Conservation (phyloP, 129 eudicot species). For the Chrysanthemum lavandulifolium region DNA sequence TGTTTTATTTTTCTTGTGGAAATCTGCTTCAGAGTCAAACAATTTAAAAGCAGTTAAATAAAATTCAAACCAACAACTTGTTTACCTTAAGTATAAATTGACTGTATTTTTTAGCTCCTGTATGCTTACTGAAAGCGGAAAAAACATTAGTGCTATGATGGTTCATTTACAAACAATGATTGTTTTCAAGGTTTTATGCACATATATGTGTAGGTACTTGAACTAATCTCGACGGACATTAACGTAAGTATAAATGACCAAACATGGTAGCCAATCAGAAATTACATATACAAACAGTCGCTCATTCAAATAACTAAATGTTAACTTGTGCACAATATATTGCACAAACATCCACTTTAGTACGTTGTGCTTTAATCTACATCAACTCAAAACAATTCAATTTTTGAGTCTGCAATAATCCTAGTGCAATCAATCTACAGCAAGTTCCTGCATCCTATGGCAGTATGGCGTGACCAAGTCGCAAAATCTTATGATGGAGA, state of each 20-base stretch:
- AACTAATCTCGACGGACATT: too few species aligned
- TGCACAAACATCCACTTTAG: neutral
- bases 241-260: too few species aligned
- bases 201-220: too few species aligned
- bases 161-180: too few species aligned
- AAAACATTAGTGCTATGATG: too few species aligned
- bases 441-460: conserved; percentile 22
- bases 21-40: neutral
- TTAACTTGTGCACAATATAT: conserved; percentile 8
- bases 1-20: neutral
- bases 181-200: too few species aligned
- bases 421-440: conserved; percentile 2
- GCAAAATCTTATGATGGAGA: conserved; percentile 12
- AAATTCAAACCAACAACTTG: too few species aligned
- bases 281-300: neutral
- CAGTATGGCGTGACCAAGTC: neutral
- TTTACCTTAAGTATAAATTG: too few species aligned
- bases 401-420: neutral
- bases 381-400: neutral
- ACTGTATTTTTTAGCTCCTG: too few species aligned
- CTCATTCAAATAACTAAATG: neutral
- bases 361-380: neutral
- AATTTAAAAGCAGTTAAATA: too few species aligned
- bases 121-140: too few species aligned
- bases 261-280: too few species aligned